Base-by-base conservation (phyloP, 73 alveolate genomes). In the Symbiodinium pilosum region DNA sequence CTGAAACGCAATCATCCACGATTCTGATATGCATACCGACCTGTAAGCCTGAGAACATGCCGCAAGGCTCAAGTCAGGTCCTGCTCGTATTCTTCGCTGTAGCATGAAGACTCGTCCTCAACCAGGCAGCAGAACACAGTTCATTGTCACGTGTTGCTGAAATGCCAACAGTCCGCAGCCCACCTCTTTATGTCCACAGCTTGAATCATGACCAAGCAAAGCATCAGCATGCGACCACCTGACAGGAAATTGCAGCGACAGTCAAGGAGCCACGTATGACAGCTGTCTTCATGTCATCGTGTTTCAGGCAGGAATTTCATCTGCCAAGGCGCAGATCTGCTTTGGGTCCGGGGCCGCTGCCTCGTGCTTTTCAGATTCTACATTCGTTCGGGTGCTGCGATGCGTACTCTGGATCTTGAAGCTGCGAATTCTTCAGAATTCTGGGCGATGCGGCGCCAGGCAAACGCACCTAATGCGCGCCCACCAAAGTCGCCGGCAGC, bases 51-150 rank as follows among this genome's bases (percentile, higher is more conserved):
- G n/a, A n/a, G n/a, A n/a, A n/a, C n/a, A n/a, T n/a, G n/a, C 59
- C 59, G 6, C 59, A 47, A 6, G 59, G 59, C 14, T 6, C 21
- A 6, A 47, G 59, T 20, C 81, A n/a, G n/a, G 81, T 64, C 81
- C 81, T 64, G 81, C 81, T 64, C 81, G 81, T 64, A 64, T 64
- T 64, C 81, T 38, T 64, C 81, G 81, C 81, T 64, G 81, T 64
- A 64, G 39, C 39, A 24, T 18, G 81, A 64, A 9, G 32, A 20
- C 81, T 64, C 81, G 12, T 20, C 32, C 81, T 47, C 59, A 6
- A 9, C 59, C 59, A 47, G 21, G 14, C 59, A 47, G 59, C 59
- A 47, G 14, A 9, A 14, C 59, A 47, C 6, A n/a, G n/a, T n/a
- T n/a, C n/a, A n/a, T n/a, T n/a, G n/a, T n/a, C 59, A 47, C 6